Evolutionary conservation across 148 eudicot species (phyloP), one percentile per base, ranked within the genome.

Genomic region (Chenopodium berlandieri): DNA sequence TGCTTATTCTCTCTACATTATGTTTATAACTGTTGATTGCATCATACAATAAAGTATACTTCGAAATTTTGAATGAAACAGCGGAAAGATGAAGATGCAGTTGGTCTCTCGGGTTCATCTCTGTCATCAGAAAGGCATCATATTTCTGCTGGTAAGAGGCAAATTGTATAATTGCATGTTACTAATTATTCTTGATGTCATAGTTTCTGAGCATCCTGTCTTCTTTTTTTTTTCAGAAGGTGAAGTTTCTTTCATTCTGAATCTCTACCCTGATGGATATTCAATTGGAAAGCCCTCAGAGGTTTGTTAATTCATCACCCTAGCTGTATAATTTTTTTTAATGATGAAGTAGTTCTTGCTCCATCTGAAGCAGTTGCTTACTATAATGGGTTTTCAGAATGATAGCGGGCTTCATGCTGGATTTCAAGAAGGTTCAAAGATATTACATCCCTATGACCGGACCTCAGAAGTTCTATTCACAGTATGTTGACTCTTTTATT

Each of bases 211-310:
- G n/a, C 19, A 9, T 67, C 30, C 23, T 54, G 0, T 37, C 76
- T 80, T 37, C 76, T 78, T 22, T 70, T 66, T 19, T 4, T 30
- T 84, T 76, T 34, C 84, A 96, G 99, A 96, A 62, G 84, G 80
- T 75, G 98, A 94, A 83, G 92, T 92, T 73, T 96, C 99, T 68
- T 92, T 96, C 87, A 82, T 83, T 19, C 65, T 96, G 84, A 90
- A 87, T 84, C 91, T 96, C 82, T 96, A 86, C 81, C 93, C 89
- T 30, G 94, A 94, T 86, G 95, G 99, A 67, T 96, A 92, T 88
- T 88, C 94, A 12, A 87, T 96, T 69, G 91, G 89, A 74, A 94
- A 90, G 79, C 89, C 92, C 62, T 82, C 85, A 7, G 98, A 96
- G 95, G 99, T 96, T 44, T 83, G 90, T 83, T 83, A 48, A 16